Base-by-base conservation (phyloP, 306 rosid genomes). In the Senna tora region DNA sequence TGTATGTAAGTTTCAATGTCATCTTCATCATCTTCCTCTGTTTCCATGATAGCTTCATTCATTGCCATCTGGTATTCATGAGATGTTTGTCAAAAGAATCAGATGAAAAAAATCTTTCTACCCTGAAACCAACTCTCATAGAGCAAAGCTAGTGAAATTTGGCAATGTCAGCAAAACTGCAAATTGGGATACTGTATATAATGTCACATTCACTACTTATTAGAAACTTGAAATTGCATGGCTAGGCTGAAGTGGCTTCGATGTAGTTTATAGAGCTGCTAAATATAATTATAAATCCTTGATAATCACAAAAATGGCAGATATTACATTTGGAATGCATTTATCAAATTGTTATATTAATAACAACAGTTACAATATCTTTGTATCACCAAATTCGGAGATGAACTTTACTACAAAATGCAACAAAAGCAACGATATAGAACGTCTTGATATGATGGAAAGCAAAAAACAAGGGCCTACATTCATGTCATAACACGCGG, bases 11-110 rank as follows among this genome's bases (percentile, higher is more conserved):
- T 50, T 43, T 73, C 85, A 19, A 11, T 32, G 49, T 73, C 86
- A 20, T 54, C 86, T 6, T 54, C 79, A 1, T 77, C 67, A 2
- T 73, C 68, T 11, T 72, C 84, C 10, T 83, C 86, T n/a, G 75
- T 76, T 79, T 89, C 91, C 86, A 76, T 81, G 20, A 85, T 70
- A 50, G 98, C 98, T 86, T 87, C 84, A 65, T 83, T 86, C n/a
- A 78, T 77, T 47, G 96, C 93, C 80, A 93, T 79, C 98, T 93
- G 69, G 50, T 73, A 74, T 75, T 75, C n/a, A 50, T 16, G 71
- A 60, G 45, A 46, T 14, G 47, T 66, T 32, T 67, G 34, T 32
- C 69, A 75, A 46, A 47, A 72, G 17, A 72, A 60, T 17, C 62
- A 53, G 51, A 7, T 7, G 1, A 4, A 55, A 41, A 32, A 74